phyloP scores from a whole-genome alignment of 768 basidiomycete genomes.

The Calocera cornea region DNA sequence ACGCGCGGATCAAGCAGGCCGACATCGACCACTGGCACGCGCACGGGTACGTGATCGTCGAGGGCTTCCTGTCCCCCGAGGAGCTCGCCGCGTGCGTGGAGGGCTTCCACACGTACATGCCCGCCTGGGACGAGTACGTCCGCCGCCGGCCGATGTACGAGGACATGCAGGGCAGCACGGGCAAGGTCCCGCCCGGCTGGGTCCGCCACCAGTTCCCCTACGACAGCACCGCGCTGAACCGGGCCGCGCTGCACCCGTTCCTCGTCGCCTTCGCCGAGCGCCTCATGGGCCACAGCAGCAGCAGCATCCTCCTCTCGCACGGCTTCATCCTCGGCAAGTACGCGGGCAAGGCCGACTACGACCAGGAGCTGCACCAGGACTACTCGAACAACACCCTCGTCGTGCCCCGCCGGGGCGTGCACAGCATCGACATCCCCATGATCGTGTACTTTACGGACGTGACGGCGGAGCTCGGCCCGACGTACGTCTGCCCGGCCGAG shows the following conservation, averaged over 20 bases:
- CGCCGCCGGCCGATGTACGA: background rate
- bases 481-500: background rate
- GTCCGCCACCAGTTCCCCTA: slow-evolving; percentile 9
- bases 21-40: slow-evolving; percentile 10
- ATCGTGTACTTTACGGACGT: slow-evolving; percentile 3
- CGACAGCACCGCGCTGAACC: background rate
- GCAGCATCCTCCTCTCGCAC: background rate
- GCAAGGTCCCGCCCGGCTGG: background rate
- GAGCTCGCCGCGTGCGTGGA: slow-evolving; percentile 6
- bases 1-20: slow-evolving; percentile 1
- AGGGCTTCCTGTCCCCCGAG: slow-evolving; percentile 5
- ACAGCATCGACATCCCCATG: slow-evolving; percentile 9
- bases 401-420: background rate
- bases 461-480: slow-evolving; percentile 8
- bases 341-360: slow-evolving; percentile 8
- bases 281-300: background rate
- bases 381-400: slow-evolving; percentile 9
- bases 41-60: slow-evolving; percentile 10
- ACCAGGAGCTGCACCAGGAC: slow-evolving; percentile 8
- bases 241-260: slow-evolving; percentile 7
- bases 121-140: slow-evolving; percentile 5
- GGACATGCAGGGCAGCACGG: background rate
- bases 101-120: slow-evolving; percentile 4
- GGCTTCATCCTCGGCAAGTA: slow-evolving; percentile 8
- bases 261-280: slow-evolving; percentile 10